Conservation (phyloP, 306 rosid species). For the Pyrus communis region DNA sequence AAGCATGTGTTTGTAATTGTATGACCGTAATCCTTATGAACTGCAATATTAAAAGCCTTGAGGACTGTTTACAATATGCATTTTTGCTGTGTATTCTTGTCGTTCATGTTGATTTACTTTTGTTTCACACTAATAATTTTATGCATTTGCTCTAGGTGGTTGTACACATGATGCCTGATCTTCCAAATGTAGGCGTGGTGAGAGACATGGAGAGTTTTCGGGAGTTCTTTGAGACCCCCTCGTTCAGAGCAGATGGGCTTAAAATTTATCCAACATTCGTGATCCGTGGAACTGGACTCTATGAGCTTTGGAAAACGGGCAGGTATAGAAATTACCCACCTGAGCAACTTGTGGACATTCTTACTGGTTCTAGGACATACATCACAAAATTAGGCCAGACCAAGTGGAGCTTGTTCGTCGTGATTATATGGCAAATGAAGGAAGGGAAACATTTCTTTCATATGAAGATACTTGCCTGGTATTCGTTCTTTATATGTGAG, state of each 20-base stretch:
- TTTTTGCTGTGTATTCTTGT: not conserved
- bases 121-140: not conserved
- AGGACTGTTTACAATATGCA: not conserved
- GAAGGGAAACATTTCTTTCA: slow-evolving; percentile 97
- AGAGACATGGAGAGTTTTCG: slow-evolving; percentile 97
- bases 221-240: slow-evolving; percentile 89
- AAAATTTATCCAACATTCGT: slow-evolving; percentile 95
- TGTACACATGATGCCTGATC: slow-evolving; percentile 99
- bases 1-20: not conserved
- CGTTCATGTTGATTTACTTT: not conserved
- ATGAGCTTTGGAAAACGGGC: slow-evolving; percentile 99
- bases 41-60: not conserved
- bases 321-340: slow-evolving; percentile 99
- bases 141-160: slow-evolving; percentile 59
- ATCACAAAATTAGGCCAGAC: slow-evolving; percentile 87
- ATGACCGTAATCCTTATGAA: not conserved
- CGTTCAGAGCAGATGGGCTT: slow-evolving; percentile 94
- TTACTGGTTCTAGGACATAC: slow-evolving; percentile 82
- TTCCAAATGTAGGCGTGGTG: slow-evolving; percentile 97
- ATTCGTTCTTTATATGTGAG: not conserved
- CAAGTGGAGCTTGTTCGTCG: slow-evolving; percentile 96
- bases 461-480: slow-evolving; percentile 93
- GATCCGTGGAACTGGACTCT: slow-evolving; percentile 98
- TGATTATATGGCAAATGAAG: slow-evolving; percentile 86
- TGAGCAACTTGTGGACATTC: slow-evolving; percentile 93